Evolutionary conservation across 1,284 basidiomycete species (phyloP).

Genomic region (Tylopilus sp.): DNA sequence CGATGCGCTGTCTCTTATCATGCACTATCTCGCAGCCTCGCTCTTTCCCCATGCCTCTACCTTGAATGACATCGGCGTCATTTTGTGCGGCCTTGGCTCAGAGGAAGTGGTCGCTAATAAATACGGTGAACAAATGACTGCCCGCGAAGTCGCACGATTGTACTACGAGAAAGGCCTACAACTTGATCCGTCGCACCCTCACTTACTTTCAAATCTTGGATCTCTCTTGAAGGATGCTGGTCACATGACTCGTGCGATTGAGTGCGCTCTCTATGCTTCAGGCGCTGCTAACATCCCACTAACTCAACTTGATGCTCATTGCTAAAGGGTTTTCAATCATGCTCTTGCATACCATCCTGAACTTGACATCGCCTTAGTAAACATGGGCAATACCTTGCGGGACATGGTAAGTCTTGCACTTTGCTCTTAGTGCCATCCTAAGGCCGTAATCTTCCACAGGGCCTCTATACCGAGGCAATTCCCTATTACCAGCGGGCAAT

Average conservation of each 20-base stretch:
- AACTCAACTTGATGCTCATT: constrained; percentile 1
- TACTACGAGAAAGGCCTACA: constrained; percentile 55
- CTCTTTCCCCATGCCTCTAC: constrained; percentile 52
- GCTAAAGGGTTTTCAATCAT: constrained; percentile 24
- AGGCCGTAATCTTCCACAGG: constrained; percentile 30
- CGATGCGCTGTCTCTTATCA: constrained; percentile 46
- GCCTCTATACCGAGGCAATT: constrained; percentile 50
- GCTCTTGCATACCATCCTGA: constrained; percentile 54
- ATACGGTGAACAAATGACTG: constrained; percentile 20
- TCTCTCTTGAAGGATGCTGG: constrained; percentile 60
- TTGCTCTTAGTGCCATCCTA: not conserved
- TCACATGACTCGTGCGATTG: constrained; percentile 47
- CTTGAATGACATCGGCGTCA: constrained; percentile 60
- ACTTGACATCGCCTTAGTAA: constrained; percentile 59
- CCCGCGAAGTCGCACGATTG: constrained; percentile 44
- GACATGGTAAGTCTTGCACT: constrained; percentile 37
- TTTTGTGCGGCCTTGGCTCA: constrained; percentile 47
- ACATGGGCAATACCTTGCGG: constrained; percentile 59
- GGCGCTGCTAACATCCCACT: not conserved
- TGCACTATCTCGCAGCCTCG: constrained; percentile 57
- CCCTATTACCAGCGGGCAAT: constrained; percentile 54
- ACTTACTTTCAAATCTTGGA: constrained; percentile 59
- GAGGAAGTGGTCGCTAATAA: constrained; percentile 21
- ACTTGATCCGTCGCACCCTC: constrained; percentile 54
- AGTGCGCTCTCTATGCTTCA: constrained; percentile 31